Base-by-base conservation (phyloP, 306 rosid genomes). In the Cicer arietinum region DNA sequence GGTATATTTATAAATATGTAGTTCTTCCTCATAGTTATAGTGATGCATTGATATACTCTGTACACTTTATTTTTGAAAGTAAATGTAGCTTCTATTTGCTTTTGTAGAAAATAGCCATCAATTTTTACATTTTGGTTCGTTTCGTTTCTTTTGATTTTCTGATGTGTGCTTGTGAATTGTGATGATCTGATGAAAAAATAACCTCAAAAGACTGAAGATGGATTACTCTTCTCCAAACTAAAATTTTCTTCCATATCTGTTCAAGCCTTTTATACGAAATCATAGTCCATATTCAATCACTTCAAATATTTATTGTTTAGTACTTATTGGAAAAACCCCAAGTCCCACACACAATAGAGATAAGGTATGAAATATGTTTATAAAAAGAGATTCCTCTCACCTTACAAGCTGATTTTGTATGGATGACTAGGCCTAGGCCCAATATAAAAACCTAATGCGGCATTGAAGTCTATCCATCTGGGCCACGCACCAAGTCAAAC, bases 1-100 rank as follows among this genome's bases (percentile, higher is more conserved):
- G 97, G 99, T 95, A 90, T 74, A 22, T 58, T 60, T 85, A 83
- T 74, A 68, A 14, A 7, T 52, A 67, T 58, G 14, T 45, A 13
- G 13, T 54, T 22, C 60, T 61, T 77, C 66, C 59, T 69, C 65
- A 8, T 71, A 35, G 18, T 75, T 73, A 10, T 11, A 64, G 56
- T 45, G 65, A 60, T 41, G 56, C 60, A 45, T 45, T 50, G 52
- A 45, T 71, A 45, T 56, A 80, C 74, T 76, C 8, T 73, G 57
- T 56, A 43, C 37, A 73, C 30, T 72, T 77, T 53, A 52, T 56
- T 57, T 10, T 13, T 60, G 22, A 64, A 39, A 62, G 51, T 30
- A 65, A 66, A 57, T 66, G 45, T 65, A 54, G 59, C 71, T 57
- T 65, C 37, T 58, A 14, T 67, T 57, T 73, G 13, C 47, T 67